Evolutionary conservation across 2,329 filamentous ascomycete genomes (phyloP).

Genomic region (Trichophyton equinum): DNA sequence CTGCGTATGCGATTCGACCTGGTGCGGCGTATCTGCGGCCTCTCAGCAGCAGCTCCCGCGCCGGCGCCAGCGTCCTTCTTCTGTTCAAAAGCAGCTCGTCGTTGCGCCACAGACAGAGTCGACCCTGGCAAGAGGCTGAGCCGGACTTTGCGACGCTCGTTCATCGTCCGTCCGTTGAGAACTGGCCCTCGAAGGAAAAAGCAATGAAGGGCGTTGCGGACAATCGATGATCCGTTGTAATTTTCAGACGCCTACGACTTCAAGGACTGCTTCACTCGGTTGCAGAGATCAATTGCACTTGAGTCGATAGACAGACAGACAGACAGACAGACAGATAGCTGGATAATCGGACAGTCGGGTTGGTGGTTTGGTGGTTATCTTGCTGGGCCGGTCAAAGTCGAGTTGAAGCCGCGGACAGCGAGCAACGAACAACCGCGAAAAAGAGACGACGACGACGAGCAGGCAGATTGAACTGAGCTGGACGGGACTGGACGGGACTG

Average conservation of each 20-base stretch:
- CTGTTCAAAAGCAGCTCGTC: slow-evolving; percentile 15
- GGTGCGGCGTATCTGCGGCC: not conserved
- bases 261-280: too few relatives aligned
- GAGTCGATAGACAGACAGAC: too few relatives aligned
- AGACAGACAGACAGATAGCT: too few relatives aligned
- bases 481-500: too few relatives aligned
- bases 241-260: not conserved
- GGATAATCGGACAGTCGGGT: too few relatives aligned
- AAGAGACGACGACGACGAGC: too few relatives aligned
- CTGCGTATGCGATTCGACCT: not conserved
- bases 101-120: slow-evolving; percentile 15
- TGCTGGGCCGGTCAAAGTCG: too few relatives aligned
- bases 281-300: too few relatives aligned
- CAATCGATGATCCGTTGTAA: slow-evolving; percentile 9
- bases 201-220: not conserved
- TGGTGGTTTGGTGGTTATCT: too few relatives aligned
- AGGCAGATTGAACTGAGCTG: too few relatives aligned
- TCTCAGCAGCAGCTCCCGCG: not conserved
- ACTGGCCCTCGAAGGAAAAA: not conserved
- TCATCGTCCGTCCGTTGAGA: not conserved
- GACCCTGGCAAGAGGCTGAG: slow-evolving; percentile 11
- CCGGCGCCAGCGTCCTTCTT: slow-evolving; percentile 13
- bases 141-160: slow-evolving; percentile 1
- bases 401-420: too few relatives aligned
- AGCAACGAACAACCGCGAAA: too few relatives aligned